These are phyloP conservation scores for Furcasterigmium sp. DNA, from an alignment of 2,329 filamentous ascomycete genomes.

Conservation along the genomic window DNA sequence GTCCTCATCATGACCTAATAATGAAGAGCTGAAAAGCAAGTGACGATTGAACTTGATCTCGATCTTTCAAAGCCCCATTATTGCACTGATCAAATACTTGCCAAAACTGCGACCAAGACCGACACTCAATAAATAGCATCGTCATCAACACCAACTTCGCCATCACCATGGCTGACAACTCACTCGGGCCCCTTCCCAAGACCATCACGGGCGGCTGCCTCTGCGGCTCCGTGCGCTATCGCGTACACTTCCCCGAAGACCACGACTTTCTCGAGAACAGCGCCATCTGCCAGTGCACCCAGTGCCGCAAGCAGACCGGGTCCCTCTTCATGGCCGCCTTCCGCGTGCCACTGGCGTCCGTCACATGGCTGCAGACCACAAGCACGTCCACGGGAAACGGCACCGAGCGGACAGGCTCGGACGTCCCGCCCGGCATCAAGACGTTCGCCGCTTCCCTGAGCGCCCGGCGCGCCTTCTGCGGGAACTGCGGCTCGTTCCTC, in stretches of 20 bases:
- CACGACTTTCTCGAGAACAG: constrained; percentile 39
- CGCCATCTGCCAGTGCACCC: constrained; percentile 48
- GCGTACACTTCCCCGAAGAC: constrained; percentile 35
- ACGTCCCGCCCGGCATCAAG: constrained; percentile 16
- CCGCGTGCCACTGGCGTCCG: constrained; percentile 23
- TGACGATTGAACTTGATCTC: no score
- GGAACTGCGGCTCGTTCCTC: constrained; percentile 41
- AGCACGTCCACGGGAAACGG: constrained; percentile 14
- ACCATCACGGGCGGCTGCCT: constrained; percentile 46
- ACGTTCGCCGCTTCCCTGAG: constrained; percentile 33
- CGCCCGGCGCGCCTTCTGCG: constrained; percentile 42
- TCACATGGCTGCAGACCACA: constrained; percentile 25
- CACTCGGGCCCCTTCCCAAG: constrained; percentile 17
- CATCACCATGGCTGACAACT: neutral
- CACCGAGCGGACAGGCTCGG: constrained; percentile 14
- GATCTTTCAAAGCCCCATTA: no score
- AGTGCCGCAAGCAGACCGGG: constrained; percentile 48
- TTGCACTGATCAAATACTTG: no score
- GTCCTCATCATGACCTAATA: constrained; percentile 1
- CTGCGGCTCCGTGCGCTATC: constrained; percentile 44
- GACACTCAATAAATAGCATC: neutral
- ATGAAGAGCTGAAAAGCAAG: neutral
- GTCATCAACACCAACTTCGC: no score
- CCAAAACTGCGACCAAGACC: neutral
- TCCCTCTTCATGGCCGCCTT: constrained; percentile 38